A percentile compares a stretch with the other conserved stretches of the same genome.
These are phyloP conservation scores for Kluyveromyces aestuarii DNA, from an alignment of 805 yeast species.

Conservation along the genomic window DNA sequence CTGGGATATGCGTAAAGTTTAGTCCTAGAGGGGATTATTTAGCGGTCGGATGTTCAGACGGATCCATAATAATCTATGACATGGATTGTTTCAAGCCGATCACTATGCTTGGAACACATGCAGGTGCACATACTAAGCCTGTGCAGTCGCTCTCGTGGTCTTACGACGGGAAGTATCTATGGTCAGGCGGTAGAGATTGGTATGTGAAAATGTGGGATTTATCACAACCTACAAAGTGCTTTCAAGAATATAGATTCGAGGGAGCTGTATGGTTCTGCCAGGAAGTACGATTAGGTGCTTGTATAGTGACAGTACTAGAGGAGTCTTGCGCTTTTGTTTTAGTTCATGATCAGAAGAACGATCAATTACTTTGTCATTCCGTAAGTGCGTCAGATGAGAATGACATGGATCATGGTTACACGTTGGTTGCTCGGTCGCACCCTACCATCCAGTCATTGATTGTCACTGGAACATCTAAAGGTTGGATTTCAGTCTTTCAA, in stretches of 20 bases:
- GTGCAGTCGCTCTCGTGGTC: constrained; percentile 76
- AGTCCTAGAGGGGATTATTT: constrained; percentile 74
- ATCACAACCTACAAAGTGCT: constrained; percentile 29
- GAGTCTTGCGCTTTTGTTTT: constrained; percentile 37
- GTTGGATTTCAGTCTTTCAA: constrained; percentile 51
- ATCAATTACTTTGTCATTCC: background rate
- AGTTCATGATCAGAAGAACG: constrained; percentile 8
- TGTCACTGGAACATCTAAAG: constrained; percentile 73
- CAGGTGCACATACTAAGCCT: constrained; percentile 61
- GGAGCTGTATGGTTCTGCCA: constrained; percentile 60
- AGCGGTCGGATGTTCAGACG: constrained; percentile 72
- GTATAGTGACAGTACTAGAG: constrained; percentile 60
- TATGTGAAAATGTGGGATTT: constrained; percentile 75
- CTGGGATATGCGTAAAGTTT: constrained; percentile 58
- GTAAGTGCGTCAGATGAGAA: constrained; percentile 19
- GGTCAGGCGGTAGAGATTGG: constrained; percentile 79
- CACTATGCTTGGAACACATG: constrained; percentile 34
- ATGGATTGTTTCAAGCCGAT: constrained; percentile 44
- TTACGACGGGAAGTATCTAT: constrained; percentile 52
- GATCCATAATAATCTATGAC: constrained; percentile 66
- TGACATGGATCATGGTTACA: constrained; percentile 20
- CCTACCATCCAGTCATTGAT: constrained; percentile 35
- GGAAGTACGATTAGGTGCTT: constrained; percentile 31
- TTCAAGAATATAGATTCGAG: constrained; percentile 42
- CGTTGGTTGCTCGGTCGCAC: constrained; percentile 21